phyloP scores from a whole-genome alignment of 768 basidiomycete genomes.

The Brasilioporus rufonigricans region DNA sequence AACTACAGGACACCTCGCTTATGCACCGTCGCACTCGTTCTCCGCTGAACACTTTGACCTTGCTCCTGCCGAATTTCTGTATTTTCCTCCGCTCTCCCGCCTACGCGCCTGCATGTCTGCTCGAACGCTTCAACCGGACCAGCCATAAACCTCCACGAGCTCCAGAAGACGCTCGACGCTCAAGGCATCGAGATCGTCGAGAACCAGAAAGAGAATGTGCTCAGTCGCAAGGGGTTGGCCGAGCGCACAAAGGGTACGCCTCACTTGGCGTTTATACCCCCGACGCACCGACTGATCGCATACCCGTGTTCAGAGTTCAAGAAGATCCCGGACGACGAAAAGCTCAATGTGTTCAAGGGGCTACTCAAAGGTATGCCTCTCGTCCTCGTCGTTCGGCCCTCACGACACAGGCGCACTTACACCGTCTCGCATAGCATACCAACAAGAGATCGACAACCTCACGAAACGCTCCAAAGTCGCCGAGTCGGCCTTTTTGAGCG shows the following conservation, averaged over 20 bases:
- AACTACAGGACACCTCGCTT: slow-evolving; percentile 1
- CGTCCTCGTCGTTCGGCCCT: not conserved
- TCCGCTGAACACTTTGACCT: not conserved
- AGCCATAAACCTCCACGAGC: slow-evolving; percentile 87
- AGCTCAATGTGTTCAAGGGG: slow-evolving; percentile 82
- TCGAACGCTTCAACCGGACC: not conserved
- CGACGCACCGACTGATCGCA: not conserved
- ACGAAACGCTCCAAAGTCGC: slow-evolving; percentile 90
- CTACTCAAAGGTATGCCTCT: slow-evolving; percentile 71
- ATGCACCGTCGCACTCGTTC: not conserved
- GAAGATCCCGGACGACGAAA: slow-evolving; percentile 89
- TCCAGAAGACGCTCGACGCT: slow-evolving; percentile 89
- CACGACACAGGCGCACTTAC: too few species aligned
- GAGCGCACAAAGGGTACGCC: slow-evolving; percentile 88
- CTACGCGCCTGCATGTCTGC: not conserved
- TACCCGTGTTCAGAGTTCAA: slow-evolving; percentile 86
- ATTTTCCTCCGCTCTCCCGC: not conserved
- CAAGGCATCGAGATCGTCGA: slow-evolving; percentile 96
- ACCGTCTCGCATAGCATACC: slow-evolving; percentile 82
- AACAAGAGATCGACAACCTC: slow-evolving; percentile 93
- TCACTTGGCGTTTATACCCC: too few species aligned
- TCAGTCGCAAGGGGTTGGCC: slow-evolving; percentile 90
- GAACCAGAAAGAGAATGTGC: slow-evolving; percentile 96
- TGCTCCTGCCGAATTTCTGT: not conserved
- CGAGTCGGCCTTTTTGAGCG: slow-evolving; percentile 94